Base-by-base conservation (phyloP, 768 basidiomycete species). In the Agaricus blazei region DNA sequence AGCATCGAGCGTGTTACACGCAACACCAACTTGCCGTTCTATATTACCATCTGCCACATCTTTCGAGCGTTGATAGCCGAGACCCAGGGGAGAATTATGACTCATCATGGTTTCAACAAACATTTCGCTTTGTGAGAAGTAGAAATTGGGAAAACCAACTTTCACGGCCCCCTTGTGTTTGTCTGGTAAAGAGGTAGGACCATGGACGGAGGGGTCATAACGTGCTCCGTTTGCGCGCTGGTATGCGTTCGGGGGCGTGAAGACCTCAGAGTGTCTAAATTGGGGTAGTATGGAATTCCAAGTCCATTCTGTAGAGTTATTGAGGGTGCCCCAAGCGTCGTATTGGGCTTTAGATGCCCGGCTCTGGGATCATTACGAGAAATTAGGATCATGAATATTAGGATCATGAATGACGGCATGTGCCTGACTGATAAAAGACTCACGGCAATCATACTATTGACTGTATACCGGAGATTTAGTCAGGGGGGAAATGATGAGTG, bases 261-360 rank as follows among this genome's bases (percentile, higher is more conserved):
- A 84, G 24, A 71, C 74, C 63, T 88, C 85, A n/a, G 79, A 71
- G 57, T 73, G 72, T 60, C 75, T 75, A 70, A 81, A 78, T 58
- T 66, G 73, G 1, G 68, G 68, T 51, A 76, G 73, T 45, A 80
- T 60, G 26, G 60, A 65, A 45, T 75, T 68, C 78, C 79, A 81
- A 2, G 63, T 65, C 66, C 70, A 71, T 27, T 54, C 56, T 8
- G 59, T 54, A 41, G 67, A 67, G 57, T 65, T 59, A 57, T 68
- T 67, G 28, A 38, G 28, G 37, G 31, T 42, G 26, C 48, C 37
- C 15, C 24, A 34, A 56, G 65, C 61, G 47, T 72, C 67, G 54
- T 72, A 72, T 59, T 72, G 71, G 8, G 60, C 62, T 48, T 64
- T 65, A 41, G 64, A 62, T 6, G 68, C 71, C 23, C 71, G 66